phyloP scores from a whole-genome alignment of 73 alveolate species.

The Symbiodinium pilosum region DNA sequence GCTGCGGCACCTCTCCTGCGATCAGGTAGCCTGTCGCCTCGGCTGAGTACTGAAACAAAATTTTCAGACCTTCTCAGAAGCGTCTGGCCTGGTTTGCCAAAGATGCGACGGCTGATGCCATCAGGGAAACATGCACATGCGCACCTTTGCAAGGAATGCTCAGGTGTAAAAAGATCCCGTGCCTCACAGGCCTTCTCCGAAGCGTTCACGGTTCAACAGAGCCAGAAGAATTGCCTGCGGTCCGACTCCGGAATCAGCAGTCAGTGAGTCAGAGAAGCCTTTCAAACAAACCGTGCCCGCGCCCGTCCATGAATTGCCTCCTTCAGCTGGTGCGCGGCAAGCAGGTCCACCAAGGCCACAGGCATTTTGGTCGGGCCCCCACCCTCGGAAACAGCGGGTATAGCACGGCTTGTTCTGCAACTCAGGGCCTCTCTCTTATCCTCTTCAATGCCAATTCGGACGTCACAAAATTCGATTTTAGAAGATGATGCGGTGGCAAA shows the following conservation, averaged over 20 bases:
- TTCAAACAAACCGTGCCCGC: too few species aligned
- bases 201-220: conserved; percentile 37
- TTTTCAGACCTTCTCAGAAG: background rate
- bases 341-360: conserved; percentile 50
- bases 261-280: too few species aligned
- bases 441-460: too few species aligned
- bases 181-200: conserved; percentile 55
- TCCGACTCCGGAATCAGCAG: too few species aligned
- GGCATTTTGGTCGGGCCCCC: conserved; percentile 78
- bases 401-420: too few species aligned
- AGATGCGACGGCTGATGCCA: conserved; percentile 61
- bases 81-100: conserved; percentile 44
- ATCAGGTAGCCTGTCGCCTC: conserved; percentile 79
- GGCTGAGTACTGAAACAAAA: background rate
- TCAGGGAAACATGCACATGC: conserved; percentile 77
- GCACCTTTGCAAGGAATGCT: conserved; percentile 24
- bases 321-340: conserved; percentile 73
- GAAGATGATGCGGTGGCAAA: too few species aligned
- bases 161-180: too few species aligned
- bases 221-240: conserved; percentile 55
- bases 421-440: too few species aligned
- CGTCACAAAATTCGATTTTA: too few species aligned
- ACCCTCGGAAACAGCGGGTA: too few species aligned
- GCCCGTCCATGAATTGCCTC: conserved; percentile 19
- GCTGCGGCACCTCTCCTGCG: conserved; percentile 62